Evolutionary conservation across 805 yeast genomes (phyloP).

Genomic region (Candida pseudofarinosa): DNA sequence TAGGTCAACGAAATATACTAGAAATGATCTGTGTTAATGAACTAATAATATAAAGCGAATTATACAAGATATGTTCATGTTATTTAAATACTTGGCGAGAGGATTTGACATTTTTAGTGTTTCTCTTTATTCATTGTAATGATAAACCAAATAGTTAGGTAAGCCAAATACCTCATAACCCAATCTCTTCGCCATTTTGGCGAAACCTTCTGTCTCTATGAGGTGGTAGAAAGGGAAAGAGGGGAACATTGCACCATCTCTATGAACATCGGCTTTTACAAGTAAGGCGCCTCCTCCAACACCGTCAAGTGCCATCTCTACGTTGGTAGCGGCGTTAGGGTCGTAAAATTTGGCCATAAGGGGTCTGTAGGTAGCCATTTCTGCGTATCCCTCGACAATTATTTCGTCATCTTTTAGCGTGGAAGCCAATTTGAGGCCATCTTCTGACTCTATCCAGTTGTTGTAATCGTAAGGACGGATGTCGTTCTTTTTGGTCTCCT

Average conservation of each 20-base stretch:
- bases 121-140: conserved; percentile 63
- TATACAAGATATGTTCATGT: neutral
- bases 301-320: conserved; percentile 87
- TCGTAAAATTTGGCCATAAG: conserved; percentile 89
- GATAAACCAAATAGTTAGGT: conserved; percentile 92
- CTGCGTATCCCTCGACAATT: conserved; percentile 90
- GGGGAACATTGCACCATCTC: conserved; percentile 99
- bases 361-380: conserved; percentile 90
- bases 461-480: conserved; percentile 92
- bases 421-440: conserved; percentile 71
- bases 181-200: conserved; percentile 93
- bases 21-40: neutral
- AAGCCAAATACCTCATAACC: conserved; percentile 90
- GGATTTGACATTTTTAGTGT: neutral
- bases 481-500: conserved; percentile 47
- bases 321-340: conserved; percentile 53
- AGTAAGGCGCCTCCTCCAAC: conserved; percentile 97
- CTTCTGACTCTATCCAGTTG: conserved; percentile 88
- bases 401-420: conserved; percentile 82
- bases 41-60: neutral
- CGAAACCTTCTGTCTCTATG: conserved; percentile 97
- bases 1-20: no score
- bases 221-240: conserved; percentile 95
- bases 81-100: neutral
- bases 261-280: conserved; percentile 95